Conservation (phyloP, 2,329 filamentous ascomycete genomes). For the Aspergillus tamarii region DNA sequence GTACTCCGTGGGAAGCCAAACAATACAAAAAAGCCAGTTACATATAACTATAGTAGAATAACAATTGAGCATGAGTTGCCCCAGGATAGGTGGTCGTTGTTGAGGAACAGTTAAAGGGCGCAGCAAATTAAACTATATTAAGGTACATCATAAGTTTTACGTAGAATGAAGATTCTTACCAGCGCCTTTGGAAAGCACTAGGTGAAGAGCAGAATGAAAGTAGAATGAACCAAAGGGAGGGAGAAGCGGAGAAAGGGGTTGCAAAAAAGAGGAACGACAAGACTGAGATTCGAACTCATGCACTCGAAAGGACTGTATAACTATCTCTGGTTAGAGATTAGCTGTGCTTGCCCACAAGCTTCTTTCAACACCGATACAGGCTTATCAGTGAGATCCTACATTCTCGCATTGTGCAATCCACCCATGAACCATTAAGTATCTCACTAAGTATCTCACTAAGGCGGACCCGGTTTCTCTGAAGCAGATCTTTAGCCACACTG, state of each 20-base stretch:
- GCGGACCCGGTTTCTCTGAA: background rate
- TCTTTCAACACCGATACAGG: background rate
- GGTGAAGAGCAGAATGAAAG: background rate
- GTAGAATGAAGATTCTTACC: background rate
- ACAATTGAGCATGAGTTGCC: background rate
- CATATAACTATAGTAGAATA: background rate
- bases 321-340: background rate
- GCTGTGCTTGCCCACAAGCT: background rate
- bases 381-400: background rate
- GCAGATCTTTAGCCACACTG: background rate
- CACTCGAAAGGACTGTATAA: background rate
- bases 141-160: background rate
- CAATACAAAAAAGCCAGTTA: background rate
- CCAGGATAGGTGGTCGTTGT: background rate
- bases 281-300: constrained; percentile 1
- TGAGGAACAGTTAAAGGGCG: background rate
- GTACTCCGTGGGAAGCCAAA: background rate
- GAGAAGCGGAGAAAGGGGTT: background rate
- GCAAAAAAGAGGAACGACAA: background rate
- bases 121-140: background rate
- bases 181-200: background rate
- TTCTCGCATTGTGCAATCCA: background rate
- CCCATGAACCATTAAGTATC: background rate
- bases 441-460: background rate
- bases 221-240: background rate